phyloP scores from a whole-genome alignment of 768 basidiomycete genomes.

The Tricholoma sp. region DNA sequence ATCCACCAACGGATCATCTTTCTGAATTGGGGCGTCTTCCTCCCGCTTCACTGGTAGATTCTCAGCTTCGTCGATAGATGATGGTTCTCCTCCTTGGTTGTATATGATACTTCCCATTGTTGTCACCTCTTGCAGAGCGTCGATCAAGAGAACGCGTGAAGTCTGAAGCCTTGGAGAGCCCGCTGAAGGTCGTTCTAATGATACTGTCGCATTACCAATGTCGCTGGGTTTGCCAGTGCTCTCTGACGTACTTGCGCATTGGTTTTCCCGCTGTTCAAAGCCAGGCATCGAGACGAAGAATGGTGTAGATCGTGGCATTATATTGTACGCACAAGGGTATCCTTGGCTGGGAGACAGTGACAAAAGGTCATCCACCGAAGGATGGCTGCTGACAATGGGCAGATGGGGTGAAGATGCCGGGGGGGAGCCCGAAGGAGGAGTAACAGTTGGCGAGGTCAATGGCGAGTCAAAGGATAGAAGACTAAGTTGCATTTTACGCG shows the following conservation, averaged over 20 bases:
- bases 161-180: not conserved
- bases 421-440: slow-evolving; percentile 12
- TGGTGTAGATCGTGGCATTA: not conserved
- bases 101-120: not conserved
- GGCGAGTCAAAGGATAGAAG: slow-evolving; percentile 41
- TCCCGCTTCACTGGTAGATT: not conserved
- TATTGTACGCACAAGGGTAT: not conserved
- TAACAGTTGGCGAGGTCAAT: slow-evolving; percentile 20
- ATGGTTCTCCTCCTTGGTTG: not conserved
- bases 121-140: not conserved
- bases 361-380: slow-evolving; percentile 26
- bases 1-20: not conserved
- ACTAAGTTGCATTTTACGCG: slow-evolving; percentile 11
- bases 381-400: slow-evolving; percentile 5
- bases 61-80: not conserved
- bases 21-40: not conserved
- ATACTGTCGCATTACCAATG: not conserved
- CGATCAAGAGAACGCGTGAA: not conserved
- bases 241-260: not conserved
- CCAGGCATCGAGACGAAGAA: not conserved
- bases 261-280: not conserved
- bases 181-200: not conserved
- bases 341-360: slow-evolving; percentile 9
- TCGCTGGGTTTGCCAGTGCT: not conserved
- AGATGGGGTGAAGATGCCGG: slow-evolving; percentile 9